A percentile compares a stretch with the other conserved stretches of the same genome.
phyloP scores from a whole-genome alignment of 257 asterid genomes.

The Solanum paucissectum region DNA sequence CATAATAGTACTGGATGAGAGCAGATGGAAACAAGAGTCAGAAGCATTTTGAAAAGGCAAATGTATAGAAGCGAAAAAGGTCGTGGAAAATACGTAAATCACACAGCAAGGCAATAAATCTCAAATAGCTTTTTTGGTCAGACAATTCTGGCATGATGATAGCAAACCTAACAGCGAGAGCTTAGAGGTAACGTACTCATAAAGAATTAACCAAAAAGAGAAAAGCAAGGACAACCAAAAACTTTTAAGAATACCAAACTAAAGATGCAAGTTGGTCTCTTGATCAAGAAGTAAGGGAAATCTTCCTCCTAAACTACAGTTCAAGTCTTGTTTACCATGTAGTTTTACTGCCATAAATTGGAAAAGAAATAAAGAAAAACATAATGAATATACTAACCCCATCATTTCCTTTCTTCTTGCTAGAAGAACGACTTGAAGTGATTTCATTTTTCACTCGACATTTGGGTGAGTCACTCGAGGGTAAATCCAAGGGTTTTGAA shows the following conservation, averaged over 20 bases:
- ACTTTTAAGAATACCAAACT: not conserved
- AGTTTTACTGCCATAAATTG: not conserved
- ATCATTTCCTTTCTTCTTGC: conserved; percentile 76
- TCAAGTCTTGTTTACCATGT: not conserved
- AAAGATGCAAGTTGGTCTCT: not conserved
- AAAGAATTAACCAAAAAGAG: not conserved
- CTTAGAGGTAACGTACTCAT: not conserved
- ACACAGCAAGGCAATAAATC: conserved; percentile 1
- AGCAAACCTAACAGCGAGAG: not conserved
- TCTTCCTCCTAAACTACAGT: not conserved
- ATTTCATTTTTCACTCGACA: conserved; percentile 26
- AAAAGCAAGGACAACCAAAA: not conserved
- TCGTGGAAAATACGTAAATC: not conserved
- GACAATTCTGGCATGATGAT: not conserved
- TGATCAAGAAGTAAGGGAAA: not conserved
- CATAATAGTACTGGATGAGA: conserved; percentile 57
- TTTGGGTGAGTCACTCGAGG: conserved; percentile 22
- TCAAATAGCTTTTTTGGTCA: not conserved
- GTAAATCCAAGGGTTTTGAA: conserved; percentile 29
- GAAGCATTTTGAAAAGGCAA: conserved; percentile 8
- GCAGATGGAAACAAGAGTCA: conserved; percentile 11
- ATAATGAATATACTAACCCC: conserved; percentile 45
- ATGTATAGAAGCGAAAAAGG: not conserved
- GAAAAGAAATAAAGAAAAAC: not conserved
- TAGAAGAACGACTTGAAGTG: conserved; percentile 19